These are phyloP conservation scores for Didymella pomorum DNA, from an alignment of 2,329 filamentous ascomycete species.

Conservation along the genomic window DNA sequence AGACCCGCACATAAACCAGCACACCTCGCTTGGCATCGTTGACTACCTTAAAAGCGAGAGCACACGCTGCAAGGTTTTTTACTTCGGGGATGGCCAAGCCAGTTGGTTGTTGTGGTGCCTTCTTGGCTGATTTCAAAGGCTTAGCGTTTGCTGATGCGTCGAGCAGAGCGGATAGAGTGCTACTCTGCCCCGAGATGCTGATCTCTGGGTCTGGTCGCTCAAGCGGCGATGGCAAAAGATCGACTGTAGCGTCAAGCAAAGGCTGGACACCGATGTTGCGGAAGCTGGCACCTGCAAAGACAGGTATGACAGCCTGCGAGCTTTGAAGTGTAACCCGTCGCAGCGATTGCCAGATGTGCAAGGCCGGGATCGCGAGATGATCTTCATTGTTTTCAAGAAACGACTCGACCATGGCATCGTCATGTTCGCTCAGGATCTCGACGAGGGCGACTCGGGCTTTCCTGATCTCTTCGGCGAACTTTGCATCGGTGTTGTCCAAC, in stretches of 20 bases:
- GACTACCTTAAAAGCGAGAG: slow-evolving; percentile 89
- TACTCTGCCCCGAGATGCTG: slow-evolving; percentile 66
- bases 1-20: slow-evolving; percentile 90
- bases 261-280: slow-evolving; percentile 94
- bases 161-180: slow-evolving; percentile 60
- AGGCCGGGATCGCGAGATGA: slow-evolving; percentile 69
- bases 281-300: slow-evolving; percentile 92
- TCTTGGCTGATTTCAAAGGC: slow-evolving; percentile 25
- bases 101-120: slow-evolving; percentile 25
- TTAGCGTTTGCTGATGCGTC: slow-evolving; percentile 42
- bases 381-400: slow-evolving; percentile 82
- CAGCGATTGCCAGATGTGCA: slow-evolving; percentile 75
- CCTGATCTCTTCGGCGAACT: slow-evolving; percentile 71
- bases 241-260: slow-evolving; percentile 84
- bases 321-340: slow-evolving; percentile 73
- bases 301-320: slow-evolving; percentile 77
- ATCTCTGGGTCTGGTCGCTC: slow-evolving; percentile 84
- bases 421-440: slow-evolving; percentile 85
- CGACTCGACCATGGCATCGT: slow-evolving; percentile 83
- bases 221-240: slow-evolving; percentile 82
- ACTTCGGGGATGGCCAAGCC: slow-evolving; percentile 46
- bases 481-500: slow-evolving; percentile 59
- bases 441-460: slow-evolving; percentile 79
- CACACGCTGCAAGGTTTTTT: slow-evolving; percentile 73
- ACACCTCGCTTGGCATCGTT: slow-evolving; percentile 86